Conservation (phyloP, 2,329 filamentous ascomycete species). For the Corinectria fuckeliana region DNA sequence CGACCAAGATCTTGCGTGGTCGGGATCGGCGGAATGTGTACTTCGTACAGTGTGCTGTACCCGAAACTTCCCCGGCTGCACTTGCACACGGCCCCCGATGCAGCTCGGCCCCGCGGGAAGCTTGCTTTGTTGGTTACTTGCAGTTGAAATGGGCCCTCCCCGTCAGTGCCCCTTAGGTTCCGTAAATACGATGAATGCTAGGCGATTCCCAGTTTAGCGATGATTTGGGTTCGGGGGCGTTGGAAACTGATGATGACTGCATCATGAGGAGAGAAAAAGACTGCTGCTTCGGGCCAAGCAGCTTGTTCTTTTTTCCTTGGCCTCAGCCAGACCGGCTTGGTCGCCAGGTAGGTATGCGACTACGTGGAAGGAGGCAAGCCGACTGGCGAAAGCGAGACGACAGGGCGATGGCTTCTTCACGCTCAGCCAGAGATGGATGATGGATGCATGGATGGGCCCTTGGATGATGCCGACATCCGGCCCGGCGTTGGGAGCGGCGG, state of each 20-base stretch:
- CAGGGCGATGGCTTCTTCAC: background rate
- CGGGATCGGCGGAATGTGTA: background rate
- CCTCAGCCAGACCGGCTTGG: background rate
- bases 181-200: background rate
- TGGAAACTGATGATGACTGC: background rate
- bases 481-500: background rate
- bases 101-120: background rate
- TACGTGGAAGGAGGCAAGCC: conserved; percentile 2
- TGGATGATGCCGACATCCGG: conserved; percentile 11
- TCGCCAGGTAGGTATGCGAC: background rate
- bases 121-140: background rate
- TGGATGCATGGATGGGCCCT: conserved; percentile 1
- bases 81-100: background rate
- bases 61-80: too few relatives aligned
- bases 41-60: background rate
- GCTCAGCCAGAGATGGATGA: background rate
- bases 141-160: background rate
- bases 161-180: background rate
- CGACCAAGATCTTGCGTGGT: background rate
- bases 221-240: background rate
- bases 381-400: background rate
- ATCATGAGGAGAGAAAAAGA: background rate
- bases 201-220: background rate
- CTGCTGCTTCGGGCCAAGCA: background rate
- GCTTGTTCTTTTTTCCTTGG: background rate